Base-by-base conservation (phyloP, 78 protist species). In the Cavenderia fasciculata region DNA sequence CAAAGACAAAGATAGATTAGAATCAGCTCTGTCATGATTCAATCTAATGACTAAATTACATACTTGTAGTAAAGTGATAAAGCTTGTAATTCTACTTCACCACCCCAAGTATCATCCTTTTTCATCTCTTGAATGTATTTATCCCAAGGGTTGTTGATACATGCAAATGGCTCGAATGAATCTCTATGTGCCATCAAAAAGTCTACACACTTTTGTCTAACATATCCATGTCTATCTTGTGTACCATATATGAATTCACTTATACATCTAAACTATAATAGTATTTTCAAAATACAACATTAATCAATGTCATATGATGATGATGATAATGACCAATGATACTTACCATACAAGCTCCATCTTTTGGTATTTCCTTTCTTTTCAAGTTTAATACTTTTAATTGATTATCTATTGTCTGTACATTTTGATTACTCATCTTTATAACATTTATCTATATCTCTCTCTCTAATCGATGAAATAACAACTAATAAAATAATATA, bases 91-190 rank as follows among this genome's bases (percentile, higher is more conserved):
- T 77, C 87, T 4, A 77, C 40, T 27, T 77, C 87, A 11, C 87
- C 87, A 51, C 87, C 87, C 87, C 87, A 77, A 3, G 87, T 77
- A 41, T 71, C 87, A 10, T 77, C 87, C 31, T 77, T 61, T 33
- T 21, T 18, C 73, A 77, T 77, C 23, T 23, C 43, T 0, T 62
- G 19, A 0, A 77, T 77, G 49, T 77, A 77, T 4, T 36, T 27
- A 16, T 77, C 87, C 87, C 87, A 77, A 18, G 87, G 51, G 51
- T 63, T 36, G 51, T 77, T 51, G 7, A 77, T 40, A 63, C 87
- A 77, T n/a, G 87, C 87, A 38, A 77, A 77, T 7, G 87, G 87
- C 63, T 77, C 87, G 38, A 77, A 77, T 36, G 23, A 18, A 16
- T 77, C 87, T 36, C 87, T 43, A 40, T 77, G 44, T 14, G 44